Conservation (phyloP, 768 basidiomycete genomes). For the Suillus weaverae region DNA sequence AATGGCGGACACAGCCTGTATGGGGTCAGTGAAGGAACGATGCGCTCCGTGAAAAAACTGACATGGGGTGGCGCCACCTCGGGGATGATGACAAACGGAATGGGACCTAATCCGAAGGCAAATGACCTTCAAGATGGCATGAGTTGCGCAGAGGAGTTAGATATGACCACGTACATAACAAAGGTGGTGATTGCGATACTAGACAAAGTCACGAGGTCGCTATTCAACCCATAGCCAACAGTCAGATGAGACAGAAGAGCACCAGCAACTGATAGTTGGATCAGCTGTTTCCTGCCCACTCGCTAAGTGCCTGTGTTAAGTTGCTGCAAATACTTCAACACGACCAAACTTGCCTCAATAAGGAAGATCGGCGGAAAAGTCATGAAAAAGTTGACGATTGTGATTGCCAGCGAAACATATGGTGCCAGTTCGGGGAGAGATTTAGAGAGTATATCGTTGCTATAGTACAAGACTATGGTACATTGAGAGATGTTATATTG, state of each 20-base stretch:
- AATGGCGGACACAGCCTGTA: conserved; percentile 75
- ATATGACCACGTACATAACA: conserved; percentile 56
- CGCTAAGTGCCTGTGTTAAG: conserved; percentile 43
- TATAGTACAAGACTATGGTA: conserved; percentile 79
- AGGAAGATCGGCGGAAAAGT: conserved; percentile 83
- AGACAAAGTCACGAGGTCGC: conserved; percentile 56
- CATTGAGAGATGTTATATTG: neutral
- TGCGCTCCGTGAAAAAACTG: conserved; percentile 29
- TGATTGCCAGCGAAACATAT: conserved; percentile 82
- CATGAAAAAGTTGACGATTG: conserved; percentile 74
- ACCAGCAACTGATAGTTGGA: conserved; percentile 66
- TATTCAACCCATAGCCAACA: conserved; percentile 72
- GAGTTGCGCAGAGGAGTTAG: neutral
- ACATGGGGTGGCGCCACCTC: conserved; percentile 84
- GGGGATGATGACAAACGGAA: conserved; percentile 91
- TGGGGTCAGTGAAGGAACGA: conserved; percentile 1
- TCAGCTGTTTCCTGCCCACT: conserved; percentile 68
- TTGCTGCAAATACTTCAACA: conserved; percentile 6
- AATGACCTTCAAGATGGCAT: conserved; percentile 59
- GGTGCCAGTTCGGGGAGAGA: conserved; percentile 78
- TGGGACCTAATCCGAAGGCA: conserved; percentile 85
- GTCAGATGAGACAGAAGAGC: conserved; percentile 63
- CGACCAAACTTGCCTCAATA: conserved; percentile 59
- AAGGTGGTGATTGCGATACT: conserved; percentile 78
- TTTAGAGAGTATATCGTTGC: conserved; percentile 81